phyloP scores from a whole-genome alignment of 805 yeast species.

The Candida glaebosa region DNA sequence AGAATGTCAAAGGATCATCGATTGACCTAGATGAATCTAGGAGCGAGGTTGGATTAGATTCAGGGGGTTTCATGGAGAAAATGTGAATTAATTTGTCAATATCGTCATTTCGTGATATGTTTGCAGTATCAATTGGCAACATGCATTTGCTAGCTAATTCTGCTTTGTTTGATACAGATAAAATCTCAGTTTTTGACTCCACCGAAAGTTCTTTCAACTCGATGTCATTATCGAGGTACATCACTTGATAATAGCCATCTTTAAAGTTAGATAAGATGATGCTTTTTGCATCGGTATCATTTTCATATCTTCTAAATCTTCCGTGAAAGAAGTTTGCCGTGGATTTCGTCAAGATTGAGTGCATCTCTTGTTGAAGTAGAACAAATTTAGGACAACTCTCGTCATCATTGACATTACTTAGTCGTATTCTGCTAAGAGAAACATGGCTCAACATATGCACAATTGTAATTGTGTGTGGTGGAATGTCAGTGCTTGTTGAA shows the following conservation, averaged over 20 bases:
- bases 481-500: not conserved
- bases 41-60: not conserved
- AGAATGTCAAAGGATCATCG: constrained; percentile 25
- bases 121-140: not conserved
- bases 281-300: not conserved
- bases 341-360: constrained; percentile 8
- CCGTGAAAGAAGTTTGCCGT: constrained; percentile 10
- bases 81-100: not conserved
- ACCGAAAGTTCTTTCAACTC: not conserved
- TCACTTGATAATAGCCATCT: not conserved
- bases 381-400: not conserved
- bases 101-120: not conserved
- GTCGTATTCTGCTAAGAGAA: not conserved
- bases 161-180: not conserved
- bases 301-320: constrained; percentile 3
- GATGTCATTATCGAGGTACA: not conserved
- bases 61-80: constrained; percentile 4
- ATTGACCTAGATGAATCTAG: not conserved
- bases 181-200: not conserved
- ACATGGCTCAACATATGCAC: not conserved
- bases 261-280: not conserved
- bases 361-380: not conserved
- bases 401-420: not conserved
- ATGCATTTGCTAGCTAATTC: not conserved
- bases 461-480: not conserved